Percentiles rank a stretch among this genome's conserved stretches.
Conservation (phyloP, 192 early-diverging fungal species). For the Mortierella antarctica region DNA sequence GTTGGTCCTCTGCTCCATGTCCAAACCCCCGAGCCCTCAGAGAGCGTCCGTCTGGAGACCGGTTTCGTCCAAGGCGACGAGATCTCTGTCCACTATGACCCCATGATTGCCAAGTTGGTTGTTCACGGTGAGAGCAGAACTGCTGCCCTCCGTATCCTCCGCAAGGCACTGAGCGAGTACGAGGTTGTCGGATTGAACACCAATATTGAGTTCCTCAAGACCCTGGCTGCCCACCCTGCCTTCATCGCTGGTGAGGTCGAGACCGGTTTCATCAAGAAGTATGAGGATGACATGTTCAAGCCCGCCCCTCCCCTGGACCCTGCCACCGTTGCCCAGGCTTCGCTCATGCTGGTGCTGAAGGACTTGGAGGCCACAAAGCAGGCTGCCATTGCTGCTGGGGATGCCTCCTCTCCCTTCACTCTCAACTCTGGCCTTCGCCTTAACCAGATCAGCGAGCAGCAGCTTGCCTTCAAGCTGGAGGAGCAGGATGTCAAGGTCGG, state of each 20-base stretch:
- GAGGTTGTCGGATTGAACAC: slow-evolving; percentile 92
- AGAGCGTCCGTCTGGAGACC: slow-evolving; percentile 87
- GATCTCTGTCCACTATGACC: slow-evolving; percentile 94
- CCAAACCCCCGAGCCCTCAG: slow-evolving; percentile 70
- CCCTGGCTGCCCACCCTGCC: slow-evolving; percentile 78
- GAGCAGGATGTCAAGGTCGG: slow-evolving; percentile 53
- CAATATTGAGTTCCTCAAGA: slow-evolving; percentile 92
- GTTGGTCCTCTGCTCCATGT: slow-evolving; percentile 89
- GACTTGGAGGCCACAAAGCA: slow-evolving; percentile 48
- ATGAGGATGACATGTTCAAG: slow-evolving; percentile 48
- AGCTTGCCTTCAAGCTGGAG: slow-evolving; percentile 47
- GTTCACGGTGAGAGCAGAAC: slow-evolving; percentile 84
- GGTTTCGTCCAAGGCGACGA: slow-evolving; percentile 92
- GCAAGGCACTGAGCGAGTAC: slow-evolving; percentile 86
- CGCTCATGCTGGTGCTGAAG: slow-evolving; percentile 54
- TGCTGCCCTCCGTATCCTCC: slow-evolving; percentile 83
- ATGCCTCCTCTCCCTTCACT: slow-evolving; percentile 60
- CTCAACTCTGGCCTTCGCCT: slow-evolving; percentile 55
- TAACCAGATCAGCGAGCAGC: slow-evolving; percentile 55
- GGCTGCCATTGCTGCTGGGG: slow-evolving; percentile 24
- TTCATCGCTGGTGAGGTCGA: slow-evolving; percentile 92
- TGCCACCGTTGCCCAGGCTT: slow-evolving; percentile 74
- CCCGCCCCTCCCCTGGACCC: slow-evolving; percentile 44
- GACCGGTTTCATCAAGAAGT: slow-evolving; percentile 91
- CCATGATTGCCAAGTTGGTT: slow-evolving; percentile 96